These are phyloP conservation scores for Aristolochia californica DNA, from an alignment of 164 flowering plant species.

Conservation along the genomic window DNA sequence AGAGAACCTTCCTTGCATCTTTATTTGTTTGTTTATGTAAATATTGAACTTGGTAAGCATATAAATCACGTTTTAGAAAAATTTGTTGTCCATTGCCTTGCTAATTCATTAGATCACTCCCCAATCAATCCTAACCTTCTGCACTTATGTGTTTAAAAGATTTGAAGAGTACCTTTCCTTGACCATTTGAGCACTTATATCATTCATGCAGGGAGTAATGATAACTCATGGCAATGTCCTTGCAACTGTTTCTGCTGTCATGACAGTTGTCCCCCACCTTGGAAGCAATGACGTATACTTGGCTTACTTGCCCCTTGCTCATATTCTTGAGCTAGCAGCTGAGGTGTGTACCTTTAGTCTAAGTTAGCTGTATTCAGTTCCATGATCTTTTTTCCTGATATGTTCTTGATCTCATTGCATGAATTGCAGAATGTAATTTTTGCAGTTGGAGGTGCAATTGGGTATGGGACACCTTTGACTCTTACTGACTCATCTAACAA, in stretches of 20 bases:
- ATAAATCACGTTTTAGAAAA: too few species aligned
- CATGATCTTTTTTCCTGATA: neutral
- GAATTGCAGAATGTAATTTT: constrained; percentile 47
- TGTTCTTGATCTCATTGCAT: constrained; percentile 1
- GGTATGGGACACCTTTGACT: constrained; percentile 92
- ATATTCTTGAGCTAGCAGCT: constrained; percentile 92
- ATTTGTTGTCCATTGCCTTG: too few species aligned
- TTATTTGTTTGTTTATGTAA: too few species aligned
- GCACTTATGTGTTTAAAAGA: too few species aligned
- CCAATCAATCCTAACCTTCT: too few species aligned
- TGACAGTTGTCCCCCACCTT: constrained; percentile 77
- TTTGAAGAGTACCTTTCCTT: too few species aligned
- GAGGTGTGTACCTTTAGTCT: constrained; percentile 45
- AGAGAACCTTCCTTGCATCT: too few species aligned
- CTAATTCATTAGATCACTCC: too few species aligned
- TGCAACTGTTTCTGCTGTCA: constrained; percentile 77
- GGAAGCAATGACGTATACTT: constrained; percentile 62
- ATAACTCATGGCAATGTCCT: constrained; percentile 90
- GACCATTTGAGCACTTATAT: neutral
- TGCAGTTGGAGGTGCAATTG: constrained; percentile 75
- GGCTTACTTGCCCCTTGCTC: constrained; percentile 91
- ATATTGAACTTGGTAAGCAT: too few species aligned
- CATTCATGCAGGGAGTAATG: constrained; percentile 78
- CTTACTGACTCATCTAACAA: constrained; percentile 90
- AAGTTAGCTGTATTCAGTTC: neutral